These are phyloP conservation scores for Symbiotaphrina buchneri DNA, from an alignment of 495 filamentous ascomycete species.

Conservation along the genomic window DNA sequence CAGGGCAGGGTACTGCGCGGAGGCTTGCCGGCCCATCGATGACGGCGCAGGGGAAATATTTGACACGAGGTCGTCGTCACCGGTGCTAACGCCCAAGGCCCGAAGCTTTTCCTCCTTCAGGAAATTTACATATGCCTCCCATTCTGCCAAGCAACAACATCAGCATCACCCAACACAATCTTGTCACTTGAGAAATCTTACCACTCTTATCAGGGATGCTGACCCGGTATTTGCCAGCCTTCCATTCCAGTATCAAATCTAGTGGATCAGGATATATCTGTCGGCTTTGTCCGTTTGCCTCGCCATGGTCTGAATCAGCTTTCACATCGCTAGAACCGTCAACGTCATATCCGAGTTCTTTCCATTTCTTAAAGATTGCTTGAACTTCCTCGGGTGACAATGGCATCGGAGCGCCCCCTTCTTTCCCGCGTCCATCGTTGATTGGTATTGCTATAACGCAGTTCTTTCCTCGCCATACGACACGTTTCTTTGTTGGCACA, in stretches of 20 bases:
- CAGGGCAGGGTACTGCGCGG: conserved; percentile 34
- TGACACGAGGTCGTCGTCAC: conserved; percentile 40
- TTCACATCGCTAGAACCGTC: neutral
- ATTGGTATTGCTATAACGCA: conserved; percentile 48
- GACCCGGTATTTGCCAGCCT: conserved; percentile 29
- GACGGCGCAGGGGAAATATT: conserved; percentile 23
- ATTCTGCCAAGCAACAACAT: conserved; percentile 24
- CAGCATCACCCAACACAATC: conserved; percentile 13
- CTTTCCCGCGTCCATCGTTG: conserved; percentile 39
- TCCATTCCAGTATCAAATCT: conserved; percentile 30
- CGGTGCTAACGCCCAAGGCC: conserved; percentile 64
- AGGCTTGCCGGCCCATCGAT: conserved; percentile 32
- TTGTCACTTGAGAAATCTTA: conserved; percentile 6
- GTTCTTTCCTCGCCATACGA: conserved; percentile 46
- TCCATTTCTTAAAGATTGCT: conserved; percentile 44
- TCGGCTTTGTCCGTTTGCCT: conserved; percentile 35
- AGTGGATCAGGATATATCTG: conserved; percentile 45
- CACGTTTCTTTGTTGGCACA: conserved; percentile 24
- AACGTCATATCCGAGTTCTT: conserved; percentile 47
- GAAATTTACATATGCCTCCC: conserved; percentile 62
- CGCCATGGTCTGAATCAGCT: conserved; percentile 15
- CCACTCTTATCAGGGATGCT: conserved; percentile 47
- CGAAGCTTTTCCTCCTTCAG: conserved; percentile 78
- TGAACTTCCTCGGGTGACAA: conserved; percentile 38
- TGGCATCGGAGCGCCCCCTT: conserved; percentile 31